A percentile compares a stretch with the other conserved stretches of the same genome.
These are phyloP conservation scores for Cyclotella cryptica DNA, from an alignment of 108 stramenopile species.

Conservation along the genomic window DNA sequence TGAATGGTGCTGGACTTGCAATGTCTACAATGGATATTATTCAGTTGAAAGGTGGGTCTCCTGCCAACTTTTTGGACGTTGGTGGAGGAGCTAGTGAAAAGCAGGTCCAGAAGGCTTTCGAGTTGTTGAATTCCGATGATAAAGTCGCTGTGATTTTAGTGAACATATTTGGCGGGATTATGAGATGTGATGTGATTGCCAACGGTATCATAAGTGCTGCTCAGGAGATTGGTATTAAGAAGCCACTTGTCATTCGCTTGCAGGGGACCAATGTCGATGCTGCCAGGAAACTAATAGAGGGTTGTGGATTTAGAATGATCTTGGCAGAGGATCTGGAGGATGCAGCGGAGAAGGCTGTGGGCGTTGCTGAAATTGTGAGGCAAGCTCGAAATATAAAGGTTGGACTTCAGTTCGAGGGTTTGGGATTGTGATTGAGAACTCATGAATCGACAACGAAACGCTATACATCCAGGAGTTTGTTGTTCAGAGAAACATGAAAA, in stretches of 20 bases:
- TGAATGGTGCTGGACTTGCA: constrained; percentile 90
- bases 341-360: constrained; percentile 89
- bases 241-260: constrained; percentile 84
- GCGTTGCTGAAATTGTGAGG: constrained; percentile 75
- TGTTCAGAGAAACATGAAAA: neutral
- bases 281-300: constrained; percentile 73
- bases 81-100: constrained; percentile 66
- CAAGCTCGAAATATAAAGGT: constrained; percentile 78
- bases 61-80: constrained; percentile 90
- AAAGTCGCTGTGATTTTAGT: constrained; percentile 79
- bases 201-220: constrained; percentile 82
- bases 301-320: constrained; percentile 73
- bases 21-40: constrained; percentile 94
- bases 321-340: constrained; percentile 86
- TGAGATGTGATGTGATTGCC: constrained; percentile 86
- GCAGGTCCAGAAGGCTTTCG: constrained; percentile 64
- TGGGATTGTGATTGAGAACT: constrained; percentile 46
- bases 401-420: constrained; percentile 77
- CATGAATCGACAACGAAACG: neutral
- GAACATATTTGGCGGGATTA: constrained; percentile 91
- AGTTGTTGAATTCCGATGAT: constrained; percentile 61
- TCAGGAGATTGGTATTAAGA: constrained; percentile 70
- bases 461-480: neutral
- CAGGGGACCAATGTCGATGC: constrained; percentile 82
- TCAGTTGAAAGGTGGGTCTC: constrained; percentile 76